A percentile compares a stretch with the other conserved stretches of the same genome.
Evolutionary conservation across 2,329 filamentous ascomycete genomes (phyloP).

Genomic region (Fusarium equiseti): DNA sequence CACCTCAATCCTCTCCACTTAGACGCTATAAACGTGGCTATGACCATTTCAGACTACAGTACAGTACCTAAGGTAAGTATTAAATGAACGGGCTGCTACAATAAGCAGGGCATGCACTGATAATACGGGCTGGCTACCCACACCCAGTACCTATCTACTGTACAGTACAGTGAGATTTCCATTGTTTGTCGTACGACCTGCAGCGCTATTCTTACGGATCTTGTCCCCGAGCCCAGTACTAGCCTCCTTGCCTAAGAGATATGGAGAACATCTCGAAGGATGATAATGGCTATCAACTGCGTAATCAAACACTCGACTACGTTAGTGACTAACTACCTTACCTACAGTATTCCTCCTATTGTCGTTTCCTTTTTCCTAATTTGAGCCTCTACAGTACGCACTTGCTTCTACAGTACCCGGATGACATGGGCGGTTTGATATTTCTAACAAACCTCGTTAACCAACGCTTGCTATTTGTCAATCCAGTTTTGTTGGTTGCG

Average conservation of each 20-base stretch:
- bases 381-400: background rate
- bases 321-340: slow-evolving; percentile 4
- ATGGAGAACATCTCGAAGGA: slow-evolving; percentile 11
- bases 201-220: slow-evolving; percentile 10
- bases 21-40: background rate
- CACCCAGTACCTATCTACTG: background rate
- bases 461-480: slow-evolving; percentile 12
- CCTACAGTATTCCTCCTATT: background rate
- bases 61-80: background rate
- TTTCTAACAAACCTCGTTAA: slow-evolving; percentile 19
- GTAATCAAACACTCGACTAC: slow-evolving; percentile 30
- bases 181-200: slow-evolving; percentile 2
- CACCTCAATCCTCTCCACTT: background rate
- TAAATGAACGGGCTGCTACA: background rate
- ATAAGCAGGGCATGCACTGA: background rate
- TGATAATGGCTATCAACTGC: slow-evolving; percentile 7
- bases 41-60: background rate
- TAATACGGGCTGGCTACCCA: background rate
- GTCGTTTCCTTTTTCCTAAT: slow-evolving; percentile 10
- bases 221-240: background rate
- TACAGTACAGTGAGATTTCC: background rate
- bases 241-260: slow-evolving; percentile 9
- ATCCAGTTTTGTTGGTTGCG: background rate
- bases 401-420: slow-evolving; percentile 4
- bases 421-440: slow-evolving; percentile 15